A percentile compares a stretch with the other conserved stretches of the same genome.
These are phyloP conservation scores for Candida sojae DNA, from an alignment of 1,139 yeast genomes.

Conservation along the genomic window DNA sequence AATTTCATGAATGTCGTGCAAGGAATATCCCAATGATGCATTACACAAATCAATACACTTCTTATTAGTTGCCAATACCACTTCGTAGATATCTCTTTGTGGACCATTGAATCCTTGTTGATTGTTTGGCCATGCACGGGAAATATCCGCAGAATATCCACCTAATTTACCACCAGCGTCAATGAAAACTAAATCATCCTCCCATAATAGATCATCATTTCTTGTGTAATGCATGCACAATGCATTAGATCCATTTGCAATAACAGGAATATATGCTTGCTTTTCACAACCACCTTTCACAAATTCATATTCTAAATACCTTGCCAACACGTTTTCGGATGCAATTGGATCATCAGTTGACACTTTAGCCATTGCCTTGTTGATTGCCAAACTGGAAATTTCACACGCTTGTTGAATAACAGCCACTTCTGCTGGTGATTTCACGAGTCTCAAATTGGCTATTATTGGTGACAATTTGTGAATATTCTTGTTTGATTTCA, in stretches of 20 bases:
- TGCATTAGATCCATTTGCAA: conserved; percentile 90
- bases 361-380: conserved; percentile 71
- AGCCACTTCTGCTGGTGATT: conserved; percentile 73
- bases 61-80: conserved; percentile 81
- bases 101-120: conserved; percentile 67
- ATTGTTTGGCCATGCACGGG: conserved; percentile 93
- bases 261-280: conserved; percentile 92
- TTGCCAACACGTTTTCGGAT: conserved; percentile 75
- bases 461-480: conserved; percentile 49
- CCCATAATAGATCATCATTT: conserved; percentile 74
- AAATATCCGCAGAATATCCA: conserved; percentile 94
- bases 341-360: conserved; percentile 47
- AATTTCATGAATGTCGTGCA: conserved; percentile 76
- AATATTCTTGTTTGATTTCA: conserved; percentile 33
- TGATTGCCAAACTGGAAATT: conserved; percentile 80
- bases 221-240: conserved; percentile 88
- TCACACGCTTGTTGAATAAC: conserved; percentile 83
- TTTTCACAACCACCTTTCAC: conserved; percentile 85
- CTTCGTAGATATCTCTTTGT: conserved; percentile 85
- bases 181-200: conserved; percentile 82
- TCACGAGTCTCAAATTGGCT: conserved; percentile 63
- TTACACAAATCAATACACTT: conserved; percentile 72
- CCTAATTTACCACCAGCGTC: conserved; percentile 97
- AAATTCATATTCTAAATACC: conserved; percentile 83
- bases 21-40: conserved; percentile 49